Conservation (phyloP, 1,284 basidiomycete genomes). For the Puccinia polysora region DNA sequence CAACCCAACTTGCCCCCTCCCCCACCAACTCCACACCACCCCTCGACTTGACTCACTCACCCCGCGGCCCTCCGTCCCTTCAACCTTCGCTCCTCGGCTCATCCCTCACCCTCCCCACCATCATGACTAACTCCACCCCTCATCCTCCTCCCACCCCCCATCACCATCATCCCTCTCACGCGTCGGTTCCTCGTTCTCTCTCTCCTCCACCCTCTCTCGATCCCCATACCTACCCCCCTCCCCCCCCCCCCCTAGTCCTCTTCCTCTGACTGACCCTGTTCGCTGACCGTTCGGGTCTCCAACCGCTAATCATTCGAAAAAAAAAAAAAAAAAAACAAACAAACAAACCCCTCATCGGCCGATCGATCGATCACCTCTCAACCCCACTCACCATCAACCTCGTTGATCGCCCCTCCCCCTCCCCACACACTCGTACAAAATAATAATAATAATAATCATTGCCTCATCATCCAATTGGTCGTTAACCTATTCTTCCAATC, state of each 20-base stretch:
- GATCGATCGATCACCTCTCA: slow-evolving; percentile 2
- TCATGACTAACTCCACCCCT: not conserved
- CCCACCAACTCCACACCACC: no score
- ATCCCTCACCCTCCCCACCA: no score
- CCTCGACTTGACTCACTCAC: no score
- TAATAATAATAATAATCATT: no score
- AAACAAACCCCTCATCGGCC: no score
- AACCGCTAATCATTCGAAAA: not conserved
- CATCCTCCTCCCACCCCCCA: not conserved
- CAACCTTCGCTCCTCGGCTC: no score
- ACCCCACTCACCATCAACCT: not conserved
- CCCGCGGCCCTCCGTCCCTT: no score
- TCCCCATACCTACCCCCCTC: not conserved
- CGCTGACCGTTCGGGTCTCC: not conserved
- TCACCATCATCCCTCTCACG: not conserved
- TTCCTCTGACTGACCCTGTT: slow-evolving; percentile 11
- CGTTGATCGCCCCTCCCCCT: not conserved
- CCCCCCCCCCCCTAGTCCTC: not conserved
- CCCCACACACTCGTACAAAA: not conserved
- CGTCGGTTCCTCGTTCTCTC: not conserved
- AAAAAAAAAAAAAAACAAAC: no score
- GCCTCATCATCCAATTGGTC: no score
- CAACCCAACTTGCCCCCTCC: no score
- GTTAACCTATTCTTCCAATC: not conserved
- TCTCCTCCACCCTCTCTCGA: slow-evolving; percentile 1